Evolutionary conservation across 345 rosid species (phyloP).

Genomic region (Microcos paniculata): DNA sequence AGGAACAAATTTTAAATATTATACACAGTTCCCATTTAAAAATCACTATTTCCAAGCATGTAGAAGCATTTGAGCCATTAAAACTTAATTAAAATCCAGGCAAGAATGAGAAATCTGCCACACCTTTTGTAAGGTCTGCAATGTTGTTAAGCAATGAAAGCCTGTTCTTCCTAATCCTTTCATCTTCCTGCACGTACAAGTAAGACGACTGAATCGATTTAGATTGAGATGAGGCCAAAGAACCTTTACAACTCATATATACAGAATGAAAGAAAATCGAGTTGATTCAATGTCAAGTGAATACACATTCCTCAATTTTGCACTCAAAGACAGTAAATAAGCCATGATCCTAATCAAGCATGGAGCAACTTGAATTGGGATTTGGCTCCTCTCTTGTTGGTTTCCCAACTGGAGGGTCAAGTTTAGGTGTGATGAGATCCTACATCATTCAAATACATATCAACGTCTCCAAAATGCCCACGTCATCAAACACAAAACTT

Average conservation of each 20-base stretch:
- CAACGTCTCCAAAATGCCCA: too few species aligned
- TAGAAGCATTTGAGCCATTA: neutral
- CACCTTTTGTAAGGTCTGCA: constrained; percentile 76
- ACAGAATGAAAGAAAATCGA: neutral
- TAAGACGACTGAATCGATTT: neutral
- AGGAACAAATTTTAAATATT: too few species aligned
- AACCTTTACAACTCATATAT: neutral
- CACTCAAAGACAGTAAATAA: neutral
- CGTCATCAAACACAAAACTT: too few species aligned
- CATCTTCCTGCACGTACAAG: neutral
- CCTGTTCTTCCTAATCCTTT: constrained; percentile 10
- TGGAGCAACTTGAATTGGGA: neutral
- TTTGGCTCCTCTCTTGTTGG: too few species aligned
- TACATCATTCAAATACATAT: too few species aligned
- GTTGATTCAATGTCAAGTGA: neutral
- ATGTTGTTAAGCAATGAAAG: constrained; percentile 51
- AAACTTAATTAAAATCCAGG: constrained; percentile 74
- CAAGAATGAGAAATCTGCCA: constrained; percentile 71
- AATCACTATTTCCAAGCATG: too few species aligned
- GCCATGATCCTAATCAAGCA: neutral
- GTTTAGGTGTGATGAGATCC: neutral
- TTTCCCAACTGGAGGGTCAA: neutral
- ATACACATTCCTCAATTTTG: neutral
- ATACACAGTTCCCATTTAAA: too few species aligned
- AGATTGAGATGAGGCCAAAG: neutral